phyloP scores from a whole-genome alignment of 78 protist species.

The Creolimax fragrantissima region DNA sequence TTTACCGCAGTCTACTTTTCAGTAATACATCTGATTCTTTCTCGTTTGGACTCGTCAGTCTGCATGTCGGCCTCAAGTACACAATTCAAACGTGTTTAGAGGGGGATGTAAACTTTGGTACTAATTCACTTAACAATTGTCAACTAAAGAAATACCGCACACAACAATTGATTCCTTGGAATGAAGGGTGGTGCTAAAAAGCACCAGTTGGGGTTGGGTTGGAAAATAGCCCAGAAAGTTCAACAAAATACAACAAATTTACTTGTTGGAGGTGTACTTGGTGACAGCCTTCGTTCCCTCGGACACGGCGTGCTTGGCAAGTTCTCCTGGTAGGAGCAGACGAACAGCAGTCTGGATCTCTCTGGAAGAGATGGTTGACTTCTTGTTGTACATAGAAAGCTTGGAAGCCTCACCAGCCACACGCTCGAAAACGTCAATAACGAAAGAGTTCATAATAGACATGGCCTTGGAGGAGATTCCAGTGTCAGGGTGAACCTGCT shows the following conservation, averaged over 20 bases:
- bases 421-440: constrained; percentile 49
- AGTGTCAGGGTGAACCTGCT: constrained; percentile 52
- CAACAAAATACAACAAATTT: not conserved
- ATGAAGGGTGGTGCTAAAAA: not conserved
- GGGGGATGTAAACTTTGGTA: too few relatives aligned
- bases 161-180: not conserved
- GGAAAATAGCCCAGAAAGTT: too few relatives aligned
- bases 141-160: not conserved
- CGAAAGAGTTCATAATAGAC: constrained; percentile 47
- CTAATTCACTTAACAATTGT: too few relatives aligned
- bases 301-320: constrained; percentile 82
- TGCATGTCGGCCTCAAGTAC: too few relatives aligned
- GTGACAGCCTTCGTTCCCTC: constrained; percentile 66
- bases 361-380: constrained; percentile 38
- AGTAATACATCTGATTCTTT: too few relatives aligned
- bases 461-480: constrained; percentile 38
- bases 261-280: constrained; percentile 16
- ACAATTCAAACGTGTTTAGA: too few relatives aligned
- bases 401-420: constrained; percentile 37
- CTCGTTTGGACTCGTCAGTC: too few relatives aligned
- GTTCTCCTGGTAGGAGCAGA: constrained; percentile 73
- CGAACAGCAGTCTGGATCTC: constrained; percentile 70
- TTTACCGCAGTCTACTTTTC: too few relatives aligned
- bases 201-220: not conserved
- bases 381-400: constrained; percentile 30